Percentiles rank a stretch among this genome's conserved stretches.
Evolutionary conservation across 257 asterid species (phyloP).

Genomic region (Cynanchum wilfordii): DNA sequence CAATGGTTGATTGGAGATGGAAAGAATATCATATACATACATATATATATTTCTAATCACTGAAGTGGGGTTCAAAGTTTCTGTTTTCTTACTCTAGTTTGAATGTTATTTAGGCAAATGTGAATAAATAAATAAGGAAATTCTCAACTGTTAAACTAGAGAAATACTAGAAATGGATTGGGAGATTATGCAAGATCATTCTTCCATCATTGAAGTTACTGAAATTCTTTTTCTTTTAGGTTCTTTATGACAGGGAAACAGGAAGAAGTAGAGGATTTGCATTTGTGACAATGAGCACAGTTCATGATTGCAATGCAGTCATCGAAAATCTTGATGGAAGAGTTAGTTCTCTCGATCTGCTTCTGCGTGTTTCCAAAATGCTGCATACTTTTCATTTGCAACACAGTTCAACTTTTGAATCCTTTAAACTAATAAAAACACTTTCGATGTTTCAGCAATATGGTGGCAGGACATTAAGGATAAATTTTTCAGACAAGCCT

Average conservation of each 20-base stretch:
- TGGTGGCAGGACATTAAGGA: constrained; percentile 91
- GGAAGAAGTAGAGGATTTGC: constrained; percentile 97
- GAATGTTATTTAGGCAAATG: not conserved
- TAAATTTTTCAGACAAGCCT: constrained; percentile 83
- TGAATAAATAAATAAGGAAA: not conserved
- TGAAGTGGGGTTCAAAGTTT: not conserved
- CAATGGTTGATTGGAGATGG: not conserved
- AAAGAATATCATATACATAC: not conserved
- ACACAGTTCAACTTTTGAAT: not conserved
- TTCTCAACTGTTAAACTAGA: no score
- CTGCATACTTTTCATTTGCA: not conserved
- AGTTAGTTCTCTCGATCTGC: constrained; percentile 32
- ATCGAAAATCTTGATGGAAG: constrained; percentile 75
- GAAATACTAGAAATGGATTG: not conserved
- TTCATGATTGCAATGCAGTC: constrained; percentile 70
- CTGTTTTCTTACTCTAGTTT: not conserved
- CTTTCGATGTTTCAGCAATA: constrained; percentile 43
- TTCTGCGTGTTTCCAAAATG: not conserved
- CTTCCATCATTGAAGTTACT: not conserved
- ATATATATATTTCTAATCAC: not conserved
- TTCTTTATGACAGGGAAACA: constrained; percentile 68
- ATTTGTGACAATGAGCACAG: constrained; percentile 86
- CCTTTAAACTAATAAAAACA: not conserved
- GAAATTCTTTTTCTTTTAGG: constrained; percentile 31
- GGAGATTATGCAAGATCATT: not conserved